These are phyloP conservation scores for Colletotrichum sp. DNA, from an alignment of 2,329 filamentous ascomycete species.

Conservation along the genomic window DNA sequence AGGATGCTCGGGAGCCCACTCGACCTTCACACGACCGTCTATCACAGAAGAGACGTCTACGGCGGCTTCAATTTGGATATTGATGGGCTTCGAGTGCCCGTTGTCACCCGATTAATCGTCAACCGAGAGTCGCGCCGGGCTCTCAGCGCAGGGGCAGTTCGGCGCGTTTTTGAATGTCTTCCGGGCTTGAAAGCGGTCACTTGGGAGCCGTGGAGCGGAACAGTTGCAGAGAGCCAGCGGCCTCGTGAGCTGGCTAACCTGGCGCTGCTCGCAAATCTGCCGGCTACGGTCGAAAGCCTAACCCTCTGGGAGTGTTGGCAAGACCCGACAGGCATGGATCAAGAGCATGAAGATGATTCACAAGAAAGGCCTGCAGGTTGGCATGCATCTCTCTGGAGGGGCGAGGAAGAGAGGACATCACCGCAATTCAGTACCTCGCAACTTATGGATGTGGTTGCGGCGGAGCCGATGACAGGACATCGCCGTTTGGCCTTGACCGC, in stretches of 20 bases:
- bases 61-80: too few relatives aligned
- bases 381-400: not conserved
- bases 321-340: not conserved
- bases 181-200: fast-evolving
- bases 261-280: not conserved
- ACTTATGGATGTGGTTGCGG: not conserved
- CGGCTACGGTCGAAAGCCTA: fast-evolving
- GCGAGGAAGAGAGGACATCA: not conserved
- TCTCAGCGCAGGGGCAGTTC: not conserved
- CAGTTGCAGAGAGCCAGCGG: not conserved
- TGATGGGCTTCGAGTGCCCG: not conserved
- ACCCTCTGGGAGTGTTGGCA: not conserved
- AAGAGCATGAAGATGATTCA: not conserved
- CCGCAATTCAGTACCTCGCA: not conserved
- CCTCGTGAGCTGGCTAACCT: not conserved
- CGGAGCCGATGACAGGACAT: not conserved
- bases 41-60: too few relatives aligned
- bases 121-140: not conserved
- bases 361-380: not conserved
- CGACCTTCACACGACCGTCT: too few relatives aligned
- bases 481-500: not conserved
- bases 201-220: not conserved
- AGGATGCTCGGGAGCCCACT: not conserved
- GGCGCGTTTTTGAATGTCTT: not conserved
- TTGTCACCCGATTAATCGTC: not conserved